Evolutionary conservation across 2,329 filamentous ascomycete species (phyloP), one percentile per base, ranked within the genome.

Genomic region (Colletotrichum ledebouriae): DNA sequence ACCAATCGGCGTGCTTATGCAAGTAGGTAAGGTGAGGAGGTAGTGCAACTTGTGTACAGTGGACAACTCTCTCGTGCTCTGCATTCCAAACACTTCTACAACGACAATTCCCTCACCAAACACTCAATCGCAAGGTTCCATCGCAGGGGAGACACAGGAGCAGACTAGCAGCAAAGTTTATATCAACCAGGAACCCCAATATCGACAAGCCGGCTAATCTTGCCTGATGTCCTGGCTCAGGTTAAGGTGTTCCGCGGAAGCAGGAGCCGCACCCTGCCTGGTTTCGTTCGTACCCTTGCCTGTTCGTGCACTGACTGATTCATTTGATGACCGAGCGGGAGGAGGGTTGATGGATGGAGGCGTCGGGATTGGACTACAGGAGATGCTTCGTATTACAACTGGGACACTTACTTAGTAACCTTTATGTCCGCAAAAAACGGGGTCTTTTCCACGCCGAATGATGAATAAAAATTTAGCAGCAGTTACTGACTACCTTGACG

Each of bases 231-330:
- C 10, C 46, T 17, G 20, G 33, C 17, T 17, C 29, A 49, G 20
- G 58, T 17, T 13, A 34, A 47, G 22, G 17, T 53, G 25, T 6
- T 37, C 59, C 46, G 55, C 47, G 46, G 62, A 60, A 59, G 55
- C 55, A 34, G 47, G 29, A 37, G 47, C 59, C 46, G 64, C 52
- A 41, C 50, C 44, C 46, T 52, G 29, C 52, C 46, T 52, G 29
- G 22, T 42, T 56, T 44, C 34, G 58, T 56, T 55, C 42, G 44
- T 49, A 47, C 42, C 42, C 59, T 39, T 46, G 52, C 59, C 52
- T 57, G 59, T 50, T 33, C 53, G 53, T 47, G 64, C 64, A 67
- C 64, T 67, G 53, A 53, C 64, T 67, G 53, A 53, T 59, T 64
- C 33, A 47, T 64, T 58, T 55, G 64, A 64, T 67, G 64, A 63